Evolutionary conservation across 257 asterid genomes (phyloP).

Genomic region (Echites panduratus): DNA sequence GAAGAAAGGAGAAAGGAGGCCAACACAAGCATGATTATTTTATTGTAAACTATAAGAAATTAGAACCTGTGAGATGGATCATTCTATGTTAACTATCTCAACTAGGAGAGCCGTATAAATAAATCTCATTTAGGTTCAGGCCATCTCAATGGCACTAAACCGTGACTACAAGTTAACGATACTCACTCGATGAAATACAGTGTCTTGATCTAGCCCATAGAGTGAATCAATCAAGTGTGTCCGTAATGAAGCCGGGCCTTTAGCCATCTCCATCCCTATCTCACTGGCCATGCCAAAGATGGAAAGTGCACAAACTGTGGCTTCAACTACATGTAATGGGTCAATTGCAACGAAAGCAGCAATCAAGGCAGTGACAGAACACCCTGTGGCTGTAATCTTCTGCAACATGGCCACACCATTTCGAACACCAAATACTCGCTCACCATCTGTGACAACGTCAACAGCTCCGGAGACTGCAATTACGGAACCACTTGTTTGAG

Average conservation of each 20-base stretch:
- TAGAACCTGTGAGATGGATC: background rate
- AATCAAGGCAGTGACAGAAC: slow-evolving; percentile 77
- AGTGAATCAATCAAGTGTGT: slow-evolving; percentile 64
- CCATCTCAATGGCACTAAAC: background rate
- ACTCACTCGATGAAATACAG: slow-evolving; percentile 32
- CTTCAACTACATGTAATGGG: slow-evolving; percentile 58
- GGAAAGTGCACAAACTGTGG: slow-evolving; percentile 76
- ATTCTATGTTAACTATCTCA: background rate
- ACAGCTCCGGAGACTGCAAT: slow-evolving; percentile 84
- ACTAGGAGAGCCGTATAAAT: background rate
- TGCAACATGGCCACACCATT: slow-evolving; percentile 88
- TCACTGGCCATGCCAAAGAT: slow-evolving; percentile 77
- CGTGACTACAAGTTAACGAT: slow-evolving; percentile 30
- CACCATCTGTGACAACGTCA: slow-evolving; percentile 72
- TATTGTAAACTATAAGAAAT: background rate
- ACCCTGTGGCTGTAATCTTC: slow-evolving; percentile 86
- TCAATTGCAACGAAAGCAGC: slow-evolving; percentile 74
- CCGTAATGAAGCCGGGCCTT: slow-evolving; percentile 83
- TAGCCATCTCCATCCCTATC: slow-evolving; percentile 50
- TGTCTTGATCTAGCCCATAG: slow-evolving; percentile 42
- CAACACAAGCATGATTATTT: background rate
- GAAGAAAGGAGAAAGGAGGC: background rate
- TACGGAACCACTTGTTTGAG: slow-evolving; percentile 47
- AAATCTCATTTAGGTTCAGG: background rate
- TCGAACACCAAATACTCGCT: slow-evolving; percentile 48